Evolutionary conservation across 306 rosid genomes (phyloP).

Genomic region (Dalbergia cochinchinensis): DNA sequence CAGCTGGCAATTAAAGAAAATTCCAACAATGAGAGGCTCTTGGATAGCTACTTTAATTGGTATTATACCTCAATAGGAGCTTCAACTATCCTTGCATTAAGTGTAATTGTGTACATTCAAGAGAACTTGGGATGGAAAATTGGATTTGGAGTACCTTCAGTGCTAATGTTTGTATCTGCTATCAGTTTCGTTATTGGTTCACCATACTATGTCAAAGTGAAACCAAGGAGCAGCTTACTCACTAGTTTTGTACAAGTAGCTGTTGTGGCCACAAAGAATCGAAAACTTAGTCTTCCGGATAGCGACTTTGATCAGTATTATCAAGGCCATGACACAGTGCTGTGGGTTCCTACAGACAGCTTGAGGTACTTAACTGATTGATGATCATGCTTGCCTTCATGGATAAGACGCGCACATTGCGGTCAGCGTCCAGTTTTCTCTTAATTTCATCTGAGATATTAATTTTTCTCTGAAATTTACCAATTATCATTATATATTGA

Average conservation of each 20-base stretch:
- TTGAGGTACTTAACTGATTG: slow-evolving; percentile 47
- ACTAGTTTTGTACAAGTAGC: slow-evolving; percentile 48
- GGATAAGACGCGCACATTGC: not conserved
- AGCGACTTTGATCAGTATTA: slow-evolving; percentile 40
- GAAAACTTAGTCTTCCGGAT: slow-evolving; percentile 44
- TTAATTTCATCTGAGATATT: too few species aligned
- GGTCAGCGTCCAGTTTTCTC: too few species aligned
- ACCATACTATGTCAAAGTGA: slow-evolving; percentile 50
- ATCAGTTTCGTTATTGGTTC: slow-evolving; percentile 56
- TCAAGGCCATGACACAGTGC: slow-evolving; percentile 41
- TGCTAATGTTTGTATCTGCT: slow-evolving; percentile 51
- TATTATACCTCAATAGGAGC: slow-evolving; percentile 49
- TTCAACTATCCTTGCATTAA: slow-evolving; percentile 47
- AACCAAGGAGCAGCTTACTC: slow-evolving; percentile 43
- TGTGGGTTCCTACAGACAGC: slow-evolving; percentile 46
- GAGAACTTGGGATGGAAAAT: slow-evolving; percentile 63
- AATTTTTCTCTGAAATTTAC: too few species aligned
- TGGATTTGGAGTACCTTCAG: slow-evolving; percentile 60
- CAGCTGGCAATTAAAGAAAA: slow-evolving; percentile 47
- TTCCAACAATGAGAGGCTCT: slow-evolving; percentile 37
- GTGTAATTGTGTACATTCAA: slow-evolving; percentile 57
- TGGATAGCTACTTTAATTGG: slow-evolving; percentile 65
- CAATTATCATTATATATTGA: too few species aligned
- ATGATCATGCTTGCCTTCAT: not conserved
- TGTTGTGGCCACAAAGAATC: slow-evolving; percentile 52